Evolutionary conservation across 106 monocot genomes (phyloP).

Genomic region (Dendrobium catenatum): DNA sequence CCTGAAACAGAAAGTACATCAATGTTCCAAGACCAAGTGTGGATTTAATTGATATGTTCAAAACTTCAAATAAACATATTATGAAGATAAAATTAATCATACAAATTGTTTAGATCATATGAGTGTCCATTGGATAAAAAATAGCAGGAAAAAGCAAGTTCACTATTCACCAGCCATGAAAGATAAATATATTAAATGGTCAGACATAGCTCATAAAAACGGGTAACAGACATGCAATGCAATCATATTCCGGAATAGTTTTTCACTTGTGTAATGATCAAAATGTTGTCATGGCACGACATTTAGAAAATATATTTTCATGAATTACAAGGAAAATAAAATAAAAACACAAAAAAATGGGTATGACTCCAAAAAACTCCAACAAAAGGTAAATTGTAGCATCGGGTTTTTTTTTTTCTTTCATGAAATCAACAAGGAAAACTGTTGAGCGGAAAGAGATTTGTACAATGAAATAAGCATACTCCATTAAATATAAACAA

Average conservation of each 20-base stretch:
- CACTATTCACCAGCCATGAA: not conserved
- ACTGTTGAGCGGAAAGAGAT: too few species aligned
- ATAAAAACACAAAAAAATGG: not conserved
- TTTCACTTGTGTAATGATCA: slow-evolving; percentile 2
- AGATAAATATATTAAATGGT: not conserved
- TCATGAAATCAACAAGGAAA: too few species aligned
- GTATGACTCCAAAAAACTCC: not conserved
- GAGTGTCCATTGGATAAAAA: not conserved
- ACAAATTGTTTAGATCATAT: not conserved
- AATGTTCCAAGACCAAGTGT: not conserved
- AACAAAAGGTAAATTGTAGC: not conserved
- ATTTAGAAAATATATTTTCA: not conserved
- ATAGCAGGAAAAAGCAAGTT: not conserved
- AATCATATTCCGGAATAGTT: slow-evolving; percentile 1
- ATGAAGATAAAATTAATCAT: not conserved
- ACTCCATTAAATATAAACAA: too few species aligned
- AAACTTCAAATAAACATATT: not conserved
- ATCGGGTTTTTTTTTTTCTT: too few species aligned
- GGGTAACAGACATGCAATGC: not conserved
- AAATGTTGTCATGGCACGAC: not conserved
- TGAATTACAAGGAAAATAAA: not conserved
- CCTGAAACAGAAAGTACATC: slow-evolving; percentile 43
- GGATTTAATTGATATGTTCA: not conserved
- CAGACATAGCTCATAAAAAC: not conserved
- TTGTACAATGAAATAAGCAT: too few species aligned